These are phyloP conservation scores for Scheffersomyces stambukii DNA, from an alignment of 1,139 yeast species.

Conservation along the genomic window DNA sequence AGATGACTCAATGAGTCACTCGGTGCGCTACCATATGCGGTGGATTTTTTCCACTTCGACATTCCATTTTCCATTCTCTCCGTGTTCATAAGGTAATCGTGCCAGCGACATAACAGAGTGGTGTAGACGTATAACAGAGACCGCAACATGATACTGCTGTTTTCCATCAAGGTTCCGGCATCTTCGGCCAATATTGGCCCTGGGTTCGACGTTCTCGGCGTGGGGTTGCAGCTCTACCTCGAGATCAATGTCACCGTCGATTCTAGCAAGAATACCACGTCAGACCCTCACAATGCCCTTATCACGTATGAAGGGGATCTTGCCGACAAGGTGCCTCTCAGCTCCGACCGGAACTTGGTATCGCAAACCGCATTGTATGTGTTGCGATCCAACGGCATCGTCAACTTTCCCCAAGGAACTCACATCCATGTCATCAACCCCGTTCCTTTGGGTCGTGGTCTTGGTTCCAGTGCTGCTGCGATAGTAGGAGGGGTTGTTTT, in stretches of 20 bases:
- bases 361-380: slow-evolving; percentile 92
- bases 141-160: too few relatives aligned
- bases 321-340: slow-evolving; percentile 71
- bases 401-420: slow-evolving; percentile 82
- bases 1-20: slow-evolving; percentile 1
- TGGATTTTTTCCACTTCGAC: background rate
- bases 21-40: background rate
- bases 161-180: slow-evolving; percentile 80
- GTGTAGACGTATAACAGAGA: too few relatives aligned
- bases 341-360: slow-evolving; percentile 73
- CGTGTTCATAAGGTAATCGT: too few relatives aligned
- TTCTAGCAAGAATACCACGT: slow-evolving; percentile 42
- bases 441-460: slow-evolving; percentile 92
- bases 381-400: slow-evolving; percentile 72
- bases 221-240: slow-evolving; percentile 73
- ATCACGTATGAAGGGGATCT: slow-evolving; percentile 74
- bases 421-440: slow-evolving; percentile 78
- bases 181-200: slow-evolving; percentile 98
- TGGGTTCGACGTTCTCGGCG: slow-evolving; percentile 94
- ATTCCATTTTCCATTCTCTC: background rate
- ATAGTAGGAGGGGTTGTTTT: slow-evolving; percentile 96
- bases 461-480: slow-evolving; percentile 98
- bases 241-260: slow-evolving; percentile 67
- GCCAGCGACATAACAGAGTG: too few relatives aligned
- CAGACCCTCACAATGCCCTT: slow-evolving; percentile 66